Evolutionary conservation across 345 rosid species (phyloP), one percentile per base, ranked within the genome.

Genomic region (Boechera divaricarpa): DNA sequence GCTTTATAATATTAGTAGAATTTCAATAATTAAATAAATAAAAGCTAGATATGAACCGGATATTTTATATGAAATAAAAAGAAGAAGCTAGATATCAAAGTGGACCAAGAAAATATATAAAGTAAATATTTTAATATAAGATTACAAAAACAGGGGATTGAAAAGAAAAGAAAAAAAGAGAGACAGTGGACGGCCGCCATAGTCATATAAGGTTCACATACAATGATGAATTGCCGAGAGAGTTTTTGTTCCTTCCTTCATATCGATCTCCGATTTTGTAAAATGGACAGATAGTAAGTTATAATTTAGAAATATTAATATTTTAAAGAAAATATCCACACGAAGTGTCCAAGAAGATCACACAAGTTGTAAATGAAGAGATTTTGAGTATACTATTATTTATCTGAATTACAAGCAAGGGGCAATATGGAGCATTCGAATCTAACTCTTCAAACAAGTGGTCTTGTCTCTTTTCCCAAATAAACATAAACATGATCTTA

Each of bases 201-300:
- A 72, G 73, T 9, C 68, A 73, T 66, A 78, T 59, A 79, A 79
- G 82, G 80, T 64, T 77, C 61, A 77, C 44, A 64, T 9, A 63
- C 72, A 70, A 70, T 77, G 61, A 77, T 77, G 81, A 77, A 70
- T 70, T 77, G 67, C 72, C 72, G 39, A 48, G 51, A 75, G 53
- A 13, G 53, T 0, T 70, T 63, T 77, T 45, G 72, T 77, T 70
- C 76, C 28, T 70, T 70, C 18, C 80, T 63, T 42, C 76, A 16
- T 63, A 53, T 77, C 70, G 70, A 77, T 54, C 70, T 24, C 70
- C 31, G 16, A 32, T 70, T 70, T 70, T 77, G 41, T 44, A 35
- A 52, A 55, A 45, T 71, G 35, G 66, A 55, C 66, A 55, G 10
- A 77, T 55, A 33, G 63, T 69, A 69, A n/a, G 24, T 26, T 66